Base-by-base conservation (phyloP, 2,329 filamentous ascomycete genomes). In the Myriosclerotinia scirpicola region DNA sequence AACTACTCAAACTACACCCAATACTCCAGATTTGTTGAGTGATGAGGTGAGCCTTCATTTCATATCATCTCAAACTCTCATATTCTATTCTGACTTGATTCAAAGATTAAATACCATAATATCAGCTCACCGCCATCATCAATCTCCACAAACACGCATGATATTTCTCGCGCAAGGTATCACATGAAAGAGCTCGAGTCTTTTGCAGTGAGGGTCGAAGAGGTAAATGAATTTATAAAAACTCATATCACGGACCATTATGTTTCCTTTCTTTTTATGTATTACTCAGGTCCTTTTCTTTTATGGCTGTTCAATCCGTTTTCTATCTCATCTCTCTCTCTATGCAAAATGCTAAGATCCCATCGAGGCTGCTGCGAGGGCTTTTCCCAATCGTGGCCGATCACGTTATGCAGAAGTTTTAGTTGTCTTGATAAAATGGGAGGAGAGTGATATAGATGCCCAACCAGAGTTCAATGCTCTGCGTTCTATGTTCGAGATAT, bases 361-460 rank as follows among this genome's bases (percentile, higher is more conserved):
- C 48, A 60, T 59, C 22, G 30, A 73, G 71, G 70, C 71, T 62
- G 70, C 71, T 30, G 65, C 66, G 54, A 68, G 71, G 42, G 71
- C 70, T 9, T 71, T 73, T 20, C 71, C 71, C 34, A 71, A 69
- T 61, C 67, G 64, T 54, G 69, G 69, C 8, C 67, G 69, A n/a
- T 66, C 67, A 34, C 70, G 72, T 50, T 73, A 73, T 61, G 67
- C 63, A 30, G 64, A 70, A 65, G 69, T 72, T 30, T 67, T 70
- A 50, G 71, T 70, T 15, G 56, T 73, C 12, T 54, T 72, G 22
- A 65, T 72, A 26, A 67, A 67, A 54, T 73, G 72, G 72, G 71
- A 70, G 40, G 72, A 72, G n/a, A 69, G 71, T 59, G 64, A 69
- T 38, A 54, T 70, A 38, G 66, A 67, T 30, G 62, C 70, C 17